Evolutionary conservation across 176 grass and related monocot species (phyloP).

Genomic region (Leersia perrieri): DNA sequence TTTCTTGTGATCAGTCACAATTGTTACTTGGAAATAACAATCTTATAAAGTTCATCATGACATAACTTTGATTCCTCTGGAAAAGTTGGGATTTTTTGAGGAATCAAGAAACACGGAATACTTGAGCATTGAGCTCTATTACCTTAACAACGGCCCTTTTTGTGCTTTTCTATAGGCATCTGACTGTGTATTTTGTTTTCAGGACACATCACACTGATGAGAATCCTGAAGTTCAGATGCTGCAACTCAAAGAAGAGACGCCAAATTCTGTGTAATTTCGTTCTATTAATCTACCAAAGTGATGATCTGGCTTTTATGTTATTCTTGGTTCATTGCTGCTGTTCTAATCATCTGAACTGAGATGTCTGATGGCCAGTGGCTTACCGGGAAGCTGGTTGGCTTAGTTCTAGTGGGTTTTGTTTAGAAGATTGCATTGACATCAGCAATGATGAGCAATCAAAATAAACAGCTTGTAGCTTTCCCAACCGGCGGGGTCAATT

Average conservation of each 20-base stretch:
- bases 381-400: not conserved
- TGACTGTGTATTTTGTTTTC: constrained; percentile 26
- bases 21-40: not conserved
- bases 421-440: not conserved
- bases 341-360: not conserved
- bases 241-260: not conserved
- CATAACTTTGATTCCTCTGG: constrained; percentile 15
- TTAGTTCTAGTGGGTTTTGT: not conserved
- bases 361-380: not conserved
- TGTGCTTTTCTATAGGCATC: constrained; percentile 28
- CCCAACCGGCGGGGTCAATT: constrained; percentile 27
- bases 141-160: not conserved
- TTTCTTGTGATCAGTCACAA: not conserved
- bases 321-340: not conserved
- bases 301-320: not conserved
- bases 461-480: constrained; percentile 16
- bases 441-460: not conserved
- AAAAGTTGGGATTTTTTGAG: constrained; percentile 23
- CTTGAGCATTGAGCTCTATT: constrained; percentile 37
- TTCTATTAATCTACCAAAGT: not conserved
- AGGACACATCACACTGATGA: not conserved
- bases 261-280: not conserved
- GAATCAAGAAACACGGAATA: constrained; percentile 26
- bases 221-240: constrained; percentile 10
- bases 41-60: not conserved